Evolutionary conservation across 164 flowering plant genomes (phyloP).

Genomic region (Echeveria elegans): DNA sequence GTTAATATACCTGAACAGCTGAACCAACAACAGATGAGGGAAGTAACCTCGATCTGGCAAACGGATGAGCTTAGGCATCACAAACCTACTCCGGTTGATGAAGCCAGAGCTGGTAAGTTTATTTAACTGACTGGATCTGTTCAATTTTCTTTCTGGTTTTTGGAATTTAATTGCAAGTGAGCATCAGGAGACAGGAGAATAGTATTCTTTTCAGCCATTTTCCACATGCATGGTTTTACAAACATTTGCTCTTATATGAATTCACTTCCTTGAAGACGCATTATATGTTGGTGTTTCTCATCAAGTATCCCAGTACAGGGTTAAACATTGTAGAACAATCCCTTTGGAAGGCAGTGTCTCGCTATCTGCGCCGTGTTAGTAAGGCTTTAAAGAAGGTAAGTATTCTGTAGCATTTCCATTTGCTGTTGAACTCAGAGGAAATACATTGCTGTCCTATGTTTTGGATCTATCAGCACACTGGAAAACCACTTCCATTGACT

Average conservation of each 20-base stretch:
- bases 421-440: not conserved
- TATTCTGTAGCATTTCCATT: not conserved
- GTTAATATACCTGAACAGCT: not conserved
- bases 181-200: not conserved
- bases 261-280: not conserved
- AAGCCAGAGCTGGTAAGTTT: constrained; percentile 80
- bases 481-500: constrained; percentile 82
- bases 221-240: not conserved
- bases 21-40: constrained; percentile 56
- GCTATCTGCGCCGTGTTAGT: constrained; percentile 88
- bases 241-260: not conserved
- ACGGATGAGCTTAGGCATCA: constrained; percentile 95
- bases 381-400: constrained; percentile 76
- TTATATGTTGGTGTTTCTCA: not conserved
- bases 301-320: constrained; percentile 30
- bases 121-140: constrained; percentile 3
- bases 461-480: constrained; percentile 61
- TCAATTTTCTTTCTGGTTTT: constrained; percentile 9
- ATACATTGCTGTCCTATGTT: constrained; percentile 2
- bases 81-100: constrained; percentile 93
- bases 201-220: not conserved
- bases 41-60: constrained; percentile 88
- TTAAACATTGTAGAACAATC: constrained; percentile 91
- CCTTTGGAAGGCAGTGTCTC: constrained; percentile 93
- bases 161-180: not conserved